These are phyloP conservation scores for Ophiostoma himal-ulmi DNA, from an alignment of 2,329 filamentous ascomycete species.

Conservation along the genomic window DNA sequence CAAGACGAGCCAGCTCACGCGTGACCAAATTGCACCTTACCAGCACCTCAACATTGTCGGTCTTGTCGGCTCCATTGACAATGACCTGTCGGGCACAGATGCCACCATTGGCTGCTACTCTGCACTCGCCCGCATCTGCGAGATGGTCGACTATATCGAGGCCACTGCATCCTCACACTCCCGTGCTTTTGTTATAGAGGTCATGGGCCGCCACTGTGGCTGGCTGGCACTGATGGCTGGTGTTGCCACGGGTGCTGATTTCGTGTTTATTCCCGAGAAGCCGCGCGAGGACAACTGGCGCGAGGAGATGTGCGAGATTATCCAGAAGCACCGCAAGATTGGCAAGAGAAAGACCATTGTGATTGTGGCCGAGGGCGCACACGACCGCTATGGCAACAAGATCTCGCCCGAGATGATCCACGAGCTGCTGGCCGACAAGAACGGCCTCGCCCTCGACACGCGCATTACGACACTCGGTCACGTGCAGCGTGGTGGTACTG, in stretches of 20 bases:
- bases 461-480: constrained; percentile 92
- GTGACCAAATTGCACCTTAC: constrained; percentile 68
- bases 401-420: constrained; percentile 79
- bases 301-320: constrained; percentile 75
- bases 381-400: constrained; percentile 75
- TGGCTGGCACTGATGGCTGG: constrained; percentile 96
- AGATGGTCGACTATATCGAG: constrained; percentile 95
- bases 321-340: constrained; percentile 71
- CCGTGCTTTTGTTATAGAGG: constrained; percentile 92
- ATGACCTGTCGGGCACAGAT: constrained; percentile 94
- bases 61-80: constrained; percentile 94
- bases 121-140: constrained; percentile 84
- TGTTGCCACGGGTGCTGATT: constrained; percentile 91
- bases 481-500: constrained; percentile 90
- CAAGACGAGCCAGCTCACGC: constrained; percentile 61
- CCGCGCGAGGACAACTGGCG: constrained; percentile 84
- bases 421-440: constrained; percentile 71
- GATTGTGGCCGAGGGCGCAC: constrained; percentile 92
- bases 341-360: constrained; percentile 98
- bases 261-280: constrained; percentile 93
- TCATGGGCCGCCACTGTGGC: constrained; percentile 97
- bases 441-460: constrained; percentile 75
- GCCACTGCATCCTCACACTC: constrained; percentile 92
- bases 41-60: constrained; percentile 91
- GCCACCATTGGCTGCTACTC: constrained; percentile 97